Percentiles rank a stretch among this genome's conserved stretches.
Conservation (phyloP, 768 basidiomycete species). For the Auriculariales sp. region DNA sequence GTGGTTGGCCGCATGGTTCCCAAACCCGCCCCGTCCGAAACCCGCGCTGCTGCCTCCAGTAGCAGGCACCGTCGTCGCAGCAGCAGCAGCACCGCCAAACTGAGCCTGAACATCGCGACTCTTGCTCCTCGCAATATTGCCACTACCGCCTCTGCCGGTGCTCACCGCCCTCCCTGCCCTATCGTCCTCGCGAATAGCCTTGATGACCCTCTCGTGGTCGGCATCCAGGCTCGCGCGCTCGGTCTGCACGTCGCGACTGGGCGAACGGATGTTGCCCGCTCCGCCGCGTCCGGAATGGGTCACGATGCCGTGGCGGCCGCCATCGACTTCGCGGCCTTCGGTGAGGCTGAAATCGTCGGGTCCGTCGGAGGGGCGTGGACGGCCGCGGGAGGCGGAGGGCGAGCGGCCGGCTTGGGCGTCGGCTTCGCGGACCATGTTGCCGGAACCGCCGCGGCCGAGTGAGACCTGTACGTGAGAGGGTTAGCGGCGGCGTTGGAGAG, state of each 20-base stretch:
- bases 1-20: too few relatives aligned
- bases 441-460: conserved; percentile 52
- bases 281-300: conserved; percentile 58
- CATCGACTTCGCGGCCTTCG: conserved; percentile 44
- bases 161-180: too few relatives aligned
- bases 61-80: too few relatives aligned
- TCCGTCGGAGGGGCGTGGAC: conserved; percentile 14
- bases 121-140: too few relatives aligned
- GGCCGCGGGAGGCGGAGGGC: conserved; percentile 16
- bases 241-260: conserved; percentile 36
- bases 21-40: background rate
- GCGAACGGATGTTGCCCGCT: conserved; percentile 71
- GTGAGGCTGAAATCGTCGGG: conserved; percentile 42
- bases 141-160: too few relatives aligned
- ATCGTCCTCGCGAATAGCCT: conserved; percentile 19
- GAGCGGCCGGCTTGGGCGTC: conserved; percentile 20
- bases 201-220: conserved; percentile 24
- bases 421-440: conserved; percentile 46
- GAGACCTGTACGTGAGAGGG: conserved; percentile 23
- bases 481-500: too few relatives aligned
- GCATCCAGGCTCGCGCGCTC: background rate
- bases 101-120: too few relatives aligned
- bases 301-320: conserved; percentile 11
- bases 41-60: too few relatives aligned
- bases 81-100: too few relatives aligned